Base-by-base conservation (phyloP, 805 yeast genomes). In the Candida silvatica region DNA sequence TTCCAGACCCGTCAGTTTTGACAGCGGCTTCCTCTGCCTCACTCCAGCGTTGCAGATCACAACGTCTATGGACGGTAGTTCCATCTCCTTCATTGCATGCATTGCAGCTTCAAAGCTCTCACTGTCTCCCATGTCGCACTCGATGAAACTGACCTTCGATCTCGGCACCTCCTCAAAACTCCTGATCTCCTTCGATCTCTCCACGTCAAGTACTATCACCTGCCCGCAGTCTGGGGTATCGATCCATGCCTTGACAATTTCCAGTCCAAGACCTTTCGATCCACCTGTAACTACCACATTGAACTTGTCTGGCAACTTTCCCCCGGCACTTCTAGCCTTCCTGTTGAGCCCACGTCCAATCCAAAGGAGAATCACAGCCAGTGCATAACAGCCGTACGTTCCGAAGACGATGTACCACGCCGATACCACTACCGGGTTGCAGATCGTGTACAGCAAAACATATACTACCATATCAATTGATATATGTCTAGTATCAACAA, bases 1-100 rank as follows among this genome's bases (percentile, higher is more conserved):
- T 6, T 53, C 49, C 1, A 37, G 40, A 3, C 39, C 45, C 0
- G 44, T 23, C 27, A 60, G 28, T 4, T 51, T 45, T 17, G 62
- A 33, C 3, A 68, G 37, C 6, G 57, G 40, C 3, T 52, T 49
- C 29, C 43, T 40, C 33, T 64, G 67, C 27, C 76, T 54, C 2
- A 64, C 43, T 3, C 76, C 80, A 2, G 77, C 78, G 44, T 72
- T 72, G 37, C 66, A 62, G 6, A 73, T 48, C 24, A 68, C 38
- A 1, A 66, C 46, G 17, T 67, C 56, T 14, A 50, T 35, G 25
- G 16, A 26, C 31, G 12, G 29, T 17, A 7, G 11, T 22, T 22
- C 24, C 24, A n/a, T n/a, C n/a, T n/a, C n/a, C n/a, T n/a, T n/a
- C 3, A 41, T 17, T 27, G 3, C 48, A 39, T 30, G 57, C 37